Evolutionary conservation across 768 basidiomycete species (phyloP), one percentile per base, ranked within the genome.

Genomic region (Rhodotorula toruloides): DNA sequence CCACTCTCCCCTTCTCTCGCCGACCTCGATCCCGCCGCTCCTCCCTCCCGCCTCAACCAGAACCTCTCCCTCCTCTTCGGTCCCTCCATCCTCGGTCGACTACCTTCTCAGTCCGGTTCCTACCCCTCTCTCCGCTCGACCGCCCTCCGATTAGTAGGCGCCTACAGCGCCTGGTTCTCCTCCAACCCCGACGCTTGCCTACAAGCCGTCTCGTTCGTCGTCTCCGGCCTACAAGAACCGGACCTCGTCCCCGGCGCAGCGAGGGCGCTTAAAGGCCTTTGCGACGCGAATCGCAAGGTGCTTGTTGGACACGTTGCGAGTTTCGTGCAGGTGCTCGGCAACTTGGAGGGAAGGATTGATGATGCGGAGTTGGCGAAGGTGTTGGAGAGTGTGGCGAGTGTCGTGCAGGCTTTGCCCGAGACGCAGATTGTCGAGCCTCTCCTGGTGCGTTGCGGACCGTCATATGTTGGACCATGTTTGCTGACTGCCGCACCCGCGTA

Each of bases 51-150:
- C 22, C 81, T 86, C 75, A 75, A 77, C 46, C 77, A 80, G 16
- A 90, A 85, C 75, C 81, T 82, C 34, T 78, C 81, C 17, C 81
- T 82, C 46, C 82, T 91, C 60, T 79, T 80, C 68, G 75, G 78
- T 27, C 85, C 87, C 19, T 87, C 89, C 0, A 77, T 83, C 49
- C 82, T 91, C 48, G 75, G 76, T 58, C 85, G 88, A 61, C 79
- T 92, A 29, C 64, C 90, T 42, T 58, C 66, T 4, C 9, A 12
- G 1, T 79, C 85, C 2, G 87, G 88, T 4, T 87, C 87, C 63
- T n/a, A 73, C 12, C 88, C 88, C 13, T 79, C 90, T 47, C 68
- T 79, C 12, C 73, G 76, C 2, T 65, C 74, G 4, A 78, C 79
- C 3, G 73, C 76, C 0, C 75, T 80, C 27, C 73, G 75, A 22